Evolutionary conservation across 1,284 basidiomycete genomes (phyloP).

Genomic region (Ganoderma sinense): DNA sequence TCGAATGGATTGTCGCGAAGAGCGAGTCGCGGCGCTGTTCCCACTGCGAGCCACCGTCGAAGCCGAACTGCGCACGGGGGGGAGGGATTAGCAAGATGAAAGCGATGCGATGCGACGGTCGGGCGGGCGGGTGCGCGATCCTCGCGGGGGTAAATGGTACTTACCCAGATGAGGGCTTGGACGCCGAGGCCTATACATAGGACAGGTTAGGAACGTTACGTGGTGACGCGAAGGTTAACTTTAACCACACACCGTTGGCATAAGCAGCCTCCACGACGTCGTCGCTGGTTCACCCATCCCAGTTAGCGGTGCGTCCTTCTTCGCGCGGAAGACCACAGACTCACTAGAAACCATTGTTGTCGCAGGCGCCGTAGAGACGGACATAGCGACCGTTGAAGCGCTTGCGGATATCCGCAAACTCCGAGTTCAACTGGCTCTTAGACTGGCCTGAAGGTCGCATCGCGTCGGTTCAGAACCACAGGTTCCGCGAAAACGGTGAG

Average conservation of each 20-base stretch:
- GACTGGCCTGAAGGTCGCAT: slow-evolving; percentile 39
- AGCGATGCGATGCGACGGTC: neutral
- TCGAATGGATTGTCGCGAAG: slow-evolving; percentile 60
- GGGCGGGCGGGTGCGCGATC: neutral
- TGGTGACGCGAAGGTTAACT: neutral
- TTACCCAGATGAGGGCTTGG: slow-evolving; percentile 80
- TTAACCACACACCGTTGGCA: slow-evolving; percentile 45
- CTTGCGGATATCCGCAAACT: slow-evolving; percentile 69
- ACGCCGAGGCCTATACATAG: slow-evolving; percentile 60
- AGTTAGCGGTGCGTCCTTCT: neutral
- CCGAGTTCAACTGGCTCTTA: slow-evolving; percentile 52
- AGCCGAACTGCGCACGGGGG: slow-evolving; percentile 60
- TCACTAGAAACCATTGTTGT: slow-evolving; percentile 69
- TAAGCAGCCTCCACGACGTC: slow-evolving; percentile 78
- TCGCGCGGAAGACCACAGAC: slow-evolving; percentile 26
- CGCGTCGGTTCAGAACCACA: neutral
- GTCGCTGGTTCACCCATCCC: slow-evolving; percentile 48
- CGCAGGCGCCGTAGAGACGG: slow-evolving; percentile 75
- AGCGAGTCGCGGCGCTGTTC: slow-evolving; percentile 61
- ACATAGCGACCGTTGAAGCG: slow-evolving; percentile 74
- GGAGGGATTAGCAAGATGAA: neutral
- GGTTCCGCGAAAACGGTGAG: neutral
- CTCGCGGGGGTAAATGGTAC: slow-evolving; percentile 15
- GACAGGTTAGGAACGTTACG: slow-evolving; percentile 1
- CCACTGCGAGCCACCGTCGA: slow-evolving; percentile 64